These are phyloP conservation scores for Nicotiana tomentosiformis DNA, from an alignment of 257 asterid species.

Conservation along the genomic window DNA sequence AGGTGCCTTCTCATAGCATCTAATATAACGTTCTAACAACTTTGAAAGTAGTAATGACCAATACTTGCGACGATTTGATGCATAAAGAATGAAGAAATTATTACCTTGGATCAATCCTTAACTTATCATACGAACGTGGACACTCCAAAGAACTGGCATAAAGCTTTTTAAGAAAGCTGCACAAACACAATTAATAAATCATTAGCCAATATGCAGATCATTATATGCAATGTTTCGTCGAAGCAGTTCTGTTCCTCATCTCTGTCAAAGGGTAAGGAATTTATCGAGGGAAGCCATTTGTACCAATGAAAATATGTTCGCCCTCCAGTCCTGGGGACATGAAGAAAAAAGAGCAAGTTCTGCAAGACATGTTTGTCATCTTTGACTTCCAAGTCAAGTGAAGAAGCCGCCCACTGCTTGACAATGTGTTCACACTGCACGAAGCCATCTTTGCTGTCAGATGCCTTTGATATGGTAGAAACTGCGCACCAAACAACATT, in stretches of 20 bases:
- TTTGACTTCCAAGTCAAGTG: conserved; percentile 46
- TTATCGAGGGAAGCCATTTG: background rate
- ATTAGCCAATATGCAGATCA: background rate
- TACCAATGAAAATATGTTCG: conserved; percentile 91
- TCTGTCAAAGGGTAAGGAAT: background rate
- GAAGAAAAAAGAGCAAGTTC: conserved; percentile 93
- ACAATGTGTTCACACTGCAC: conserved; percentile 56
- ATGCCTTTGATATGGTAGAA: conserved; percentile 36
- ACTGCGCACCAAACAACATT: conserved; percentile 25
- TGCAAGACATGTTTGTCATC: conserved; percentile 61
- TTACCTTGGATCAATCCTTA: conserved; percentile 87
- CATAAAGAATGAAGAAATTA: background rate
- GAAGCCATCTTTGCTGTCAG: conserved; percentile 36
- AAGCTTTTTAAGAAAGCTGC: conserved; percentile 84
- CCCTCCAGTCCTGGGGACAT: conserved; percentile 96
- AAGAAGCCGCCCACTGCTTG: conserved; percentile 80
- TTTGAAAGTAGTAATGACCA: background rate
- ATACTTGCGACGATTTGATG: background rate
- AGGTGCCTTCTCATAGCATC: background rate
- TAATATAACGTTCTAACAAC: background rate
- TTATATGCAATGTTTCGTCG: background rate
- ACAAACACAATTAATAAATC: background rate
- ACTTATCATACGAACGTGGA: conserved; percentile 92
- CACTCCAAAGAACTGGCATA: conserved; percentile 65
- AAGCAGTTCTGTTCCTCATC: background rate